A percentile compares a stretch with the other conserved stretches of the same genome.
Evolutionary conservation across 257 asterid genomes (phyloP).

Genomic region (Nicotiana obtusifolia): DNA sequence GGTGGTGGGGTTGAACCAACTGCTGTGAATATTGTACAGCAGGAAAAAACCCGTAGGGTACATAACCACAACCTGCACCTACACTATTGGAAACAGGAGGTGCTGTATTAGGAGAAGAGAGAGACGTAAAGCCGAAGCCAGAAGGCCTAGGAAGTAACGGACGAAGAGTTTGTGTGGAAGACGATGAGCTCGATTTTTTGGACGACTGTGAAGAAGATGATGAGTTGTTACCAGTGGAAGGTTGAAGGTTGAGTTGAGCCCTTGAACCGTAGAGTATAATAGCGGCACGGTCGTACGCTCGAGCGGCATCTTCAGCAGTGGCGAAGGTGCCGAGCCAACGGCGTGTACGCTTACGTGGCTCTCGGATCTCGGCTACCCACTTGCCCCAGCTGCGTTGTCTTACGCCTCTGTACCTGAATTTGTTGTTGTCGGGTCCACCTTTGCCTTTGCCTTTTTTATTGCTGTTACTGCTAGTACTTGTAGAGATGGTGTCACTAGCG

Average conservation of each 20-base stretch:
- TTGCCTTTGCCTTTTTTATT: slow-evolving; percentile 37
- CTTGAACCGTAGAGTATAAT: slow-evolving; percentile 58
- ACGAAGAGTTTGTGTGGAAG: slow-evolving; percentile 59
- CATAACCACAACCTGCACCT: neutral
- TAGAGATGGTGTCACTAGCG: slow-evolving; percentile 5
- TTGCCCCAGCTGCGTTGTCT: slow-evolving; percentile 98
- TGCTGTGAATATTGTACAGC: slow-evolving; percentile 31
- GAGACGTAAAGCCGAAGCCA: slow-evolving; percentile 35
- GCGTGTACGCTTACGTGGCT: slow-evolving; percentile 62
- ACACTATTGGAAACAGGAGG: neutral
- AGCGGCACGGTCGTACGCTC: slow-evolving; percentile 98
- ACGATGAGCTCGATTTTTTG: slow-evolving; percentile 26
- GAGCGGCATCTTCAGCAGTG: slow-evolving; percentile 96
- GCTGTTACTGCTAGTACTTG: neutral
- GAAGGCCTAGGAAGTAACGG: slow-evolving; percentile 81
- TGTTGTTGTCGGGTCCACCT: slow-evolving; percentile 87
- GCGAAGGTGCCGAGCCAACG: slow-evolving; percentile 92
- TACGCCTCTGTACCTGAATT: slow-evolving; percentile 75
- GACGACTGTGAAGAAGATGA: slow-evolving; percentile 31
- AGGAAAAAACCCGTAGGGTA: slow-evolving; percentile 50
- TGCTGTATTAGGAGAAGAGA: slow-evolving; percentile 18
- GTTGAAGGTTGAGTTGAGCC: slow-evolving; percentile 77
- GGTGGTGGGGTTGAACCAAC: slow-evolving; percentile 19
- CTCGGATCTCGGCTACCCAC: slow-evolving; percentile 99
- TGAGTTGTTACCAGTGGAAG: slow-evolving; percentile 20